Percentiles rank a stretch among this genome's conserved stretches.
These are phyloP conservation scores for Massospora cicadina DNA, from an alignment of 371 early-diverging fungal genomes.

Conservation along the genomic window DNA sequence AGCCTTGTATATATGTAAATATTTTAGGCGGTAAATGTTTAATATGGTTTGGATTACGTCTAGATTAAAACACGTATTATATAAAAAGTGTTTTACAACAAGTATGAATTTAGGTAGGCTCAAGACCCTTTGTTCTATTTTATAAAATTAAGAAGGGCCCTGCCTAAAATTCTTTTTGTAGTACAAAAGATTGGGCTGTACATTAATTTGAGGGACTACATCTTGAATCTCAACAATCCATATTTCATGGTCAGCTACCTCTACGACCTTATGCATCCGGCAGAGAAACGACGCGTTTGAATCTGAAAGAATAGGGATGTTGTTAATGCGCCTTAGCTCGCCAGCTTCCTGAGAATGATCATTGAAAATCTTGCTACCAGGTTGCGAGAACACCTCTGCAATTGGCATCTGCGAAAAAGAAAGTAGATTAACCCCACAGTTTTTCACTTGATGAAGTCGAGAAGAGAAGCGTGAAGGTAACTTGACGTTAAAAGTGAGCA, in stretches of 20 bases:
- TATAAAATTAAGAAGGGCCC: background rate
- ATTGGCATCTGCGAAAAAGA: background rate
- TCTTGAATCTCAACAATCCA: slow-evolving; percentile 4
- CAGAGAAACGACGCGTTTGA: background rate
- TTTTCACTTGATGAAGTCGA: slow-evolving; percentile 1
- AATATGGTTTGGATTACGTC: too few relatives aligned
- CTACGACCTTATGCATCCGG: background rate
- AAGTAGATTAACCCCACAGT: slow-evolving; percentile 1
- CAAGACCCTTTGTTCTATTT: too few relatives aligned
- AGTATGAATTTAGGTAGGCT: too few relatives aligned
- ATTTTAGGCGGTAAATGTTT: too few relatives aligned
- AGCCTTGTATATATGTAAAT: too few relatives aligned
- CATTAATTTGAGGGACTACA: background rate
- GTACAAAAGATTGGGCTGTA: background rate
- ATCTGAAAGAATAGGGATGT: slow-evolving; percentile 4
- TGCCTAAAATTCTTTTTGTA: background rate
- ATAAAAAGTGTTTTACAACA: too few relatives aligned
- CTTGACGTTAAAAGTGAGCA: slow-evolving; percentile 4
- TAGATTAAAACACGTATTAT: too few relatives aligned
- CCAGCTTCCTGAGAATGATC: background rate
- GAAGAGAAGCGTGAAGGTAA: slow-evolving; percentile 7
- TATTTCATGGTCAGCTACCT: slow-evolving; percentile 8
- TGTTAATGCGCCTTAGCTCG: background rate
- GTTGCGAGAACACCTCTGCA: slow-evolving; percentile 4
- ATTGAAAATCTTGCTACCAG: background rate